These are phyloP conservation scores for Arxiozyma slooffiae DNA, from an alignment of 1,139 yeast genomes.

Conservation along the genomic window DNA sequence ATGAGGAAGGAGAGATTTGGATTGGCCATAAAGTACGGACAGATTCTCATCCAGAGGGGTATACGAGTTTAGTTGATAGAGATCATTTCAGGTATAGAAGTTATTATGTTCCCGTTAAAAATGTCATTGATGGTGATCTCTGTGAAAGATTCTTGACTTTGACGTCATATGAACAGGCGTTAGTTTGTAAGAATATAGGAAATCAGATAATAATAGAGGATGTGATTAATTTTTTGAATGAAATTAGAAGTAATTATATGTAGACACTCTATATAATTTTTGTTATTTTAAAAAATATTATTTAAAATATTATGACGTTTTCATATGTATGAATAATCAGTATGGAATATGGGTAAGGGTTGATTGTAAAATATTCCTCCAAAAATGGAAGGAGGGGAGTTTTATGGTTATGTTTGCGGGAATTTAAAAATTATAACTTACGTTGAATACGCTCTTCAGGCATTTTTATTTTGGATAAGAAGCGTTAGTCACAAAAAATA, in stretches of 20 bases:
- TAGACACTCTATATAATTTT: constrained; percentile 8
- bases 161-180: constrained; percentile 15
- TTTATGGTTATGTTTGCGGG: not conserved
- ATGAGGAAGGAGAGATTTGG: constrained; percentile 3
- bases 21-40: constrained; percentile 18
- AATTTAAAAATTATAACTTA: too few relatives aligned
- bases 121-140: constrained; percentile 80
- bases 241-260: constrained; percentile 22
- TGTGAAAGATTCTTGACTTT: constrained; percentile 39
- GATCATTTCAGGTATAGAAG: constrained; percentile 64
- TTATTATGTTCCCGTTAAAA: constrained; percentile 66
- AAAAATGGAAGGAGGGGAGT: not conserved
- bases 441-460: too few relatives aligned
- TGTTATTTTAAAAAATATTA: not conserved
- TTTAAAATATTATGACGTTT: not conserved
- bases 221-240: constrained; percentile 15
- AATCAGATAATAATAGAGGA: constrained; percentile 9
- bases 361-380: not conserved
- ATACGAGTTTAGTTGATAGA: constrained; percentile 46
- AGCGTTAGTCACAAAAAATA: too few relatives aligned
- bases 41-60: constrained; percentile 22
- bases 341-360: not conserved
- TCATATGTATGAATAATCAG: not conserved
- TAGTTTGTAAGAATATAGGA: constrained; percentile 12
- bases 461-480: not conserved